phyloP scores from a whole-genome alignment of 2,329 filamentous ascomycete species.

The Alternaria triticimaculans region DNA sequence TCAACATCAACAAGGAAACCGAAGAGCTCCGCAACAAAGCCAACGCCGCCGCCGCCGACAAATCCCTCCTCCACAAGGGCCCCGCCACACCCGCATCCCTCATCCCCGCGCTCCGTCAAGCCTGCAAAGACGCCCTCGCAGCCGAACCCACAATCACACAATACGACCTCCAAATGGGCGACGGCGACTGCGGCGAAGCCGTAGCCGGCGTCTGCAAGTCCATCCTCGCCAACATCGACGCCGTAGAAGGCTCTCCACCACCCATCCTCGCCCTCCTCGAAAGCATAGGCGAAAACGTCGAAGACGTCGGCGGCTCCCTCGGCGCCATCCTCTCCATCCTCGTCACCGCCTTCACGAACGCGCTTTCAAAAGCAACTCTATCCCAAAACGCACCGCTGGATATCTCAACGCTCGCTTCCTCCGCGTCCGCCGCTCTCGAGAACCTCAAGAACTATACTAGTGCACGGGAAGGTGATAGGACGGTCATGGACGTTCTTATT shows the following conservation, averaged over 20 bases:
- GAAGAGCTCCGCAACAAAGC: conserved; percentile 36
- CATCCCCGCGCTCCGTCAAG: conserved; percentile 50
- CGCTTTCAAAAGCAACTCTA: conserved; percentile 43
- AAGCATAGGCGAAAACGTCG: conserved; percentile 66
- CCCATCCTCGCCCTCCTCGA: conserved; percentile 64
- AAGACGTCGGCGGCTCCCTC: conserved; percentile 75
- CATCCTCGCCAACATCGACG: conserved; percentile 56
- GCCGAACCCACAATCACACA: conserved; percentile 70
- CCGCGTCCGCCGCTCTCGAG: conserved; percentile 54
- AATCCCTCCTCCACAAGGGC: conserved; percentile 28
- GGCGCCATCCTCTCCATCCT: conserved; percentile 84
- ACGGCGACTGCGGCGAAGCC: conserved; percentile 82
- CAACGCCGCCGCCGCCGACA: conserved; percentile 31
- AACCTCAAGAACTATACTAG: conserved; percentile 75
- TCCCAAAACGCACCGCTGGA: conserved; percentile 36
- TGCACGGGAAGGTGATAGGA: conserved; percentile 85
- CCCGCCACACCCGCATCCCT: conserved; percentile 51
- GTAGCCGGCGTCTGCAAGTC: conserved; percentile 70
- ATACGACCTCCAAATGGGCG: conserved; percentile 82
- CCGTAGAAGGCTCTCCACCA: conserved; percentile 60
- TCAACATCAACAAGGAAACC: conserved; percentile 33
- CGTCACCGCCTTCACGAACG: conserved; percentile 73
- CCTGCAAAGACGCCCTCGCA: conserved; percentile 57
- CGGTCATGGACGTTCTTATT: conserved; percentile 85
- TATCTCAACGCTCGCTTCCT: conserved; percentile 44